Evolutionary conservation across 2,329 filamentous ascomycete species (phyloP).

Genomic region (Escovopsis sp.): DNA sequence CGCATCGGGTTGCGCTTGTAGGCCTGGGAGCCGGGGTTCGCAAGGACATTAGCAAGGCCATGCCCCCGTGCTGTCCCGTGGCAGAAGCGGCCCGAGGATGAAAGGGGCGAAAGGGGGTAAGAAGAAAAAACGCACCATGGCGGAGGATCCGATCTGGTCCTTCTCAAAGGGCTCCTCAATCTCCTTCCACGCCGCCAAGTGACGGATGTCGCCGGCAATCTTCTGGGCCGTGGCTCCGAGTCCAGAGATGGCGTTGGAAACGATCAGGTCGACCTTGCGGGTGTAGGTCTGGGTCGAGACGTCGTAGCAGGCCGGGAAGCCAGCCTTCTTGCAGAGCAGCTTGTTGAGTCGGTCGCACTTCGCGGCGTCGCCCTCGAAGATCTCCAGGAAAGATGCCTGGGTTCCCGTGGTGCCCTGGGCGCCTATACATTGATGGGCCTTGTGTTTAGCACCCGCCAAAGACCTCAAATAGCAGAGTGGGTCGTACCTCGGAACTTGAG

Average conservation of each 20-base stretch:
- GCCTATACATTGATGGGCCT: background rate
- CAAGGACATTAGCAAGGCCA: constrained; percentile 20
- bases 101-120: constrained; percentile 13
- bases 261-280: constrained; percentile 64
- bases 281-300: constrained; percentile 53
- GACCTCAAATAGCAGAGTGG: too few species aligned
- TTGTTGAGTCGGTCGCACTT: constrained; percentile 42
- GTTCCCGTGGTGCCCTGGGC: constrained; percentile 55
- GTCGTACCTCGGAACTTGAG: constrained; percentile 59
- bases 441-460: background rate
- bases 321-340: constrained; percentile 38
- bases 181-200: constrained; percentile 65
- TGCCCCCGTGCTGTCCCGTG: too few species aligned
- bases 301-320: constrained; percentile 35
- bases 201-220: constrained; percentile 61
- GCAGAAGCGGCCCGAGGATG: too few species aligned
- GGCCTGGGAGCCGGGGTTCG: constrained; percentile 13
- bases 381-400: constrained; percentile 53
- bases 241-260: constrained; percentile 61
- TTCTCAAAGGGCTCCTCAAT: constrained; percentile 43
- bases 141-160: background rate
- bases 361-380: constrained; percentile 30
- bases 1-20: constrained; percentile 10
- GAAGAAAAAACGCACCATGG: constrained; percentile 30
- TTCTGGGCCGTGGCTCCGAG: constrained; percentile 62